A percentile compares a stretch with the other conserved stretches of the same genome.
These are phyloP conservation scores for Populus trichocarpa DNA, from an alignment of 441 rosid species.

Conservation along the genomic window DNA sequence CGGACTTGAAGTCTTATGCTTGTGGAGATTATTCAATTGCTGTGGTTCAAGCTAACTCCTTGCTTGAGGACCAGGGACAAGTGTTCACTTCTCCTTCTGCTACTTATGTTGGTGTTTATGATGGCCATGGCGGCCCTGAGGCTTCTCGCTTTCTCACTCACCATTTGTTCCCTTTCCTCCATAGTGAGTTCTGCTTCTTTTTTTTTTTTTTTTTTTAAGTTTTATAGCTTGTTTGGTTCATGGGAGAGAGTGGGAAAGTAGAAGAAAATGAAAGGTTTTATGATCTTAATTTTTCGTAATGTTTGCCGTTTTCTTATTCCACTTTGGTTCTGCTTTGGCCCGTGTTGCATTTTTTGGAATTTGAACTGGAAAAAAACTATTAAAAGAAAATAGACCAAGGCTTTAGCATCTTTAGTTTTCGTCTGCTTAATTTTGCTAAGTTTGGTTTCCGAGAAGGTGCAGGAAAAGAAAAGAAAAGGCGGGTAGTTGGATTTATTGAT, in stretches of 20 bases:
- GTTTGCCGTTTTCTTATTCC: neutral
- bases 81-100: conserved; percentile 56
- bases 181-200: conserved; percentile 29
- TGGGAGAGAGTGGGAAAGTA: neutral
- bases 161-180: conserved; percentile 46
- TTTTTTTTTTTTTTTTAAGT: neutral
- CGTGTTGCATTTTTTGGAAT: neutral
- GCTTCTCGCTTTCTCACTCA: conserved; percentile 52
- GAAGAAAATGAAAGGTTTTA: neutral
- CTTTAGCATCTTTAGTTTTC: neutral
- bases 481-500: neutral
- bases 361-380: neutral
- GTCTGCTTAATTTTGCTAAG: neutral
- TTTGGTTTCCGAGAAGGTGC: neutral
- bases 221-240: neutral
- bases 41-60: conserved; percentile 57
- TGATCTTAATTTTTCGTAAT: neutral
- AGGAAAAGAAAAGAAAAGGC: neutral
- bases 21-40: conserved; percentile 59
- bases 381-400: neutral
- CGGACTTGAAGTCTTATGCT: conserved; percentile 48
- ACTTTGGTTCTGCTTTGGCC: neutral
- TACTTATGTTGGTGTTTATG: conserved; percentile 64
- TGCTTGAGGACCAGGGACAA: conserved; percentile 62
- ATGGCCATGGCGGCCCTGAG: conserved; percentile 70